phyloP scores from a whole-genome alignment of 768 basidiomycete genomes.

The Lactarius trivialis region DNA sequence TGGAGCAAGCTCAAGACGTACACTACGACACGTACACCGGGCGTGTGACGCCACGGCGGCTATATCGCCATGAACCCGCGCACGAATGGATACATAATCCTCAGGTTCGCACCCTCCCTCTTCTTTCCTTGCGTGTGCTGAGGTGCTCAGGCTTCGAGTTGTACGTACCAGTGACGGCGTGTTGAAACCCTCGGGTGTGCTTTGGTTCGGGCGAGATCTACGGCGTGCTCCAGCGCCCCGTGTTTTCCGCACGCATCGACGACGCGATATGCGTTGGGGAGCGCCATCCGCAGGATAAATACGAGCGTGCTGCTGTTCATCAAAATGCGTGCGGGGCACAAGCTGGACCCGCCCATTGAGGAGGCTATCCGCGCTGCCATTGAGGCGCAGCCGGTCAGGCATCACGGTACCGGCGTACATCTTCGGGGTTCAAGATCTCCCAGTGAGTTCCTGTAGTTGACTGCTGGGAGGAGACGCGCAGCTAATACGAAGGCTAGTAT shows the following conservation, averaged over 20 bases:
- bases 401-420: slow-evolving; percentile 70
- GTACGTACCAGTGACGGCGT: slow-evolving; percentile 46
- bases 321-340: slow-evolving; percentile 49
- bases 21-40: slow-evolving; percentile 62
- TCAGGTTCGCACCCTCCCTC: slow-evolving; percentile 37
- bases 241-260: slow-evolving; percentile 47
- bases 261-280: slow-evolving; percentile 68
- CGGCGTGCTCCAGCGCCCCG: slow-evolving; percentile 46
- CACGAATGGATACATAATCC: slow-evolving; percentile 42
- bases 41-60: slow-evolving; percentile 64
- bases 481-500: slow-evolving; percentile 39
- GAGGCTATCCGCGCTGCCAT: slow-evolving; percentile 51
- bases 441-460: slow-evolving; percentile 41
- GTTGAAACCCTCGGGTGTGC: slow-evolving; percentile 74
- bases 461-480: not conserved
- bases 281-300: slow-evolving; percentile 50
- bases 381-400: slow-evolving; percentile 55
- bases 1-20: slow-evolving; percentile 52
- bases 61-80: slow-evolving; percentile 58
- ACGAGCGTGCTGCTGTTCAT: slow-evolving; percentile 76
- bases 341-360: slow-evolving; percentile 40
- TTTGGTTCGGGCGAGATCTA: slow-evolving; percentile 86
- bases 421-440: slow-evolving; percentile 58
- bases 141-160: slow-evolving; percentile 5
- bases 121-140: slow-evolving; percentile 8